Conservation (phyloP, 2,329 filamentous ascomycete species). For the Curvularia sp. region DNA sequence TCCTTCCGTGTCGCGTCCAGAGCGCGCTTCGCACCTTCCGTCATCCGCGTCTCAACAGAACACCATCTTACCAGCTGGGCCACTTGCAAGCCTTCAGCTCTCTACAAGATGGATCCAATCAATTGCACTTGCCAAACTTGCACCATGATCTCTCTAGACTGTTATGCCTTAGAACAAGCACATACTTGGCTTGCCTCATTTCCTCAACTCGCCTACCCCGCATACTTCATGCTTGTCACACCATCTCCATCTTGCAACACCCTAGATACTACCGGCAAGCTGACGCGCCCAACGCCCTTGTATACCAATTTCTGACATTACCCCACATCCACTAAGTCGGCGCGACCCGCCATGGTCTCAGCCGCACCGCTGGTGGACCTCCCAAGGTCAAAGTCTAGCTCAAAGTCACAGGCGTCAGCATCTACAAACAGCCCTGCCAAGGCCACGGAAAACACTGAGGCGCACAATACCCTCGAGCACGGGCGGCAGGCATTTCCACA, state of each 20-base stretch:
- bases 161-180: not conserved
- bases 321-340: slow-evolving; percentile 18
- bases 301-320: slow-evolving; percentile 7
- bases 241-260: slow-evolving; percentile 3
- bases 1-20: slow-evolving; percentile 5
- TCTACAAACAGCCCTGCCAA: slow-evolving; percentile 16
- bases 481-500: slow-evolving; percentile 18
- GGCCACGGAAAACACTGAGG: slow-evolving; percentile 13
- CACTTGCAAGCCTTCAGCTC: too few species aligned
- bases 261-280: not conserved
- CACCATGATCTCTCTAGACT: not conserved
- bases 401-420: slow-evolving; percentile 14
- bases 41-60: slow-evolving; percentile 20
- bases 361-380: slow-evolving; percentile 38
- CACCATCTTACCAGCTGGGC: not conserved
- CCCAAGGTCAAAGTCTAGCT: slow-evolving; percentile 40
- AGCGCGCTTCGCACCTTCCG: slow-evolving; percentile 15
- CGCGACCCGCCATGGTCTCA: slow-evolving; percentile 37
- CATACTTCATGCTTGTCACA: slow-evolving; percentile 1
- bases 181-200: slow-evolving; percentile 10
- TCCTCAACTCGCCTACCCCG: slow-evolving; percentile 5
- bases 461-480: slow-evolving; percentile 8
- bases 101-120: not conserved
- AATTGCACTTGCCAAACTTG: not conserved
- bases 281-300: not conserved